These are phyloP conservation scores for Helenozyma rhizophorensis DNA, from an alignment of 805 yeast species.

Conservation along the genomic window DNA sequence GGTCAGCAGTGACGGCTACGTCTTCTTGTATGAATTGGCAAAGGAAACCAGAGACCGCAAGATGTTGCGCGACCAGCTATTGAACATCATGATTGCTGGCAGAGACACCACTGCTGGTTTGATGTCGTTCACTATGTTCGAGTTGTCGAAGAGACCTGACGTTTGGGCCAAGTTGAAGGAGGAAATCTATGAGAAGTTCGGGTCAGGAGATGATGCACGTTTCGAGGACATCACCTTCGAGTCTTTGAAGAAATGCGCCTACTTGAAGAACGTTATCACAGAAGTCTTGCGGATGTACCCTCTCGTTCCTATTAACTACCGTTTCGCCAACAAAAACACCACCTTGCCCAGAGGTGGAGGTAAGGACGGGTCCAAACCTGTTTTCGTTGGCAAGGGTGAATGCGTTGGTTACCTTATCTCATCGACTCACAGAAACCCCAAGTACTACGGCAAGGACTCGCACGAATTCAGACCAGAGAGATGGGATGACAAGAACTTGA, in stretches of 20 bases:
- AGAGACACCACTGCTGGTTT: slow-evolving; percentile 15
- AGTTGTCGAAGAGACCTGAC: slow-evolving; percentile 28
- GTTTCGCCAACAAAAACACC: slow-evolving; percentile 27
- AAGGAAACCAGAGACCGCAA: slow-evolving; percentile 11
- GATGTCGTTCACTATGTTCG: slow-evolving; percentile 15
- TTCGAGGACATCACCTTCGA: slow-evolving; percentile 27
- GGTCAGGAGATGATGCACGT: slow-evolving; percentile 18
- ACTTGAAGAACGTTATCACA: slow-evolving; percentile 26
- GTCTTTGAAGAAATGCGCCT: slow-evolving; percentile 29
- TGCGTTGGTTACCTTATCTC: slow-evolving; percentile 18
- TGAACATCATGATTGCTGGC: slow-evolving; percentile 15
- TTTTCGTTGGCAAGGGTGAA: slow-evolving; percentile 11
- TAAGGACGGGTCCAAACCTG: slow-evolving; percentile 4
- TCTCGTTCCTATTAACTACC: slow-evolving; percentile 30
- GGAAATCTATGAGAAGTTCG: slow-evolving; percentile 24
- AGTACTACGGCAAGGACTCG: slow-evolving; percentile 30
- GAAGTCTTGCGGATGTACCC: slow-evolving; percentile 33
- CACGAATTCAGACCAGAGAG: slow-evolving; percentile 31
- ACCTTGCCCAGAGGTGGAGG: slow-evolving; percentile 36
- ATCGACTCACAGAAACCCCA: slow-evolving; percentile 20
- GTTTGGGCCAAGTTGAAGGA: slow-evolving; percentile 23
- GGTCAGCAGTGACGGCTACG: slow-evolving; percentile 4
- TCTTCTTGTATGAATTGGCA: slow-evolving; percentile 10
- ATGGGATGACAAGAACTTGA: slow-evolving; percentile 24
- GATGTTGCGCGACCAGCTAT: slow-evolving; percentile 11